Percentiles rank a stretch among this genome's conserved stretches.
Evolutionary conservation across 1,284 basidiomycete species (phyloP).

Genomic region (Chalciporus sp.): DNA sequence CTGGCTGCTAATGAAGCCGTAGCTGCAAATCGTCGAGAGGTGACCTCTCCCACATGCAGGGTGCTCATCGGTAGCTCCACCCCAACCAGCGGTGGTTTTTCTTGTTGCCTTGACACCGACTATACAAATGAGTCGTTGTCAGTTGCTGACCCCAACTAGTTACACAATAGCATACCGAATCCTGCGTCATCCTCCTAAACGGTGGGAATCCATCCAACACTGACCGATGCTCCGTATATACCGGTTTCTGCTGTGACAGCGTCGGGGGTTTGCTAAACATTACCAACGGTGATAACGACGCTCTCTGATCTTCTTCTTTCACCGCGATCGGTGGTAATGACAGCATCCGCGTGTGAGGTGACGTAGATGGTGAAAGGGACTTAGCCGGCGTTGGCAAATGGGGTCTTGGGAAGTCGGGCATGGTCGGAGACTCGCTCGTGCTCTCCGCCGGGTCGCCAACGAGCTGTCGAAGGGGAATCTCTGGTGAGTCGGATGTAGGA

Average conservation of each 20-base stretch:
- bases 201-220: constrained; percentile 7
- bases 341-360: constrained; percentile 15
- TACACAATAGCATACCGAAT: constrained; percentile 5
- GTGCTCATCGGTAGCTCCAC: not conserved
- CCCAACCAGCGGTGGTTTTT: not conserved
- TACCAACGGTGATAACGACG: constrained; percentile 7
- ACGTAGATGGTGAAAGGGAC: constrained; percentile 23
- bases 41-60: not conserved
- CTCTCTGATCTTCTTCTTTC: constrained; percentile 24
- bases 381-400: constrained; percentile 32
- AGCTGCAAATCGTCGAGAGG: not conserved
- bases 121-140: not conserved
- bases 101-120: not conserved
- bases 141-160: not conserved
- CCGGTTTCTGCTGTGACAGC: not conserved
- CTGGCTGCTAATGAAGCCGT: constrained; percentile 6
- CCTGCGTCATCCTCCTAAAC: not conserved
- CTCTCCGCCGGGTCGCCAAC: not conserved
- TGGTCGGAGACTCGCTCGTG: constrained; percentile 24
- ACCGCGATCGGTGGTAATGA: constrained; percentile 35
- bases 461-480: not conserved
- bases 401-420: constrained; percentile 14
- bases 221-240: not conserved
- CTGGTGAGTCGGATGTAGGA: constrained; percentile 7
- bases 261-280: not conserved